Evolutionary conservation across 768 basidiomycete genomes (phyloP).

Genomic region (Lyophyllum semitale): DNA sequence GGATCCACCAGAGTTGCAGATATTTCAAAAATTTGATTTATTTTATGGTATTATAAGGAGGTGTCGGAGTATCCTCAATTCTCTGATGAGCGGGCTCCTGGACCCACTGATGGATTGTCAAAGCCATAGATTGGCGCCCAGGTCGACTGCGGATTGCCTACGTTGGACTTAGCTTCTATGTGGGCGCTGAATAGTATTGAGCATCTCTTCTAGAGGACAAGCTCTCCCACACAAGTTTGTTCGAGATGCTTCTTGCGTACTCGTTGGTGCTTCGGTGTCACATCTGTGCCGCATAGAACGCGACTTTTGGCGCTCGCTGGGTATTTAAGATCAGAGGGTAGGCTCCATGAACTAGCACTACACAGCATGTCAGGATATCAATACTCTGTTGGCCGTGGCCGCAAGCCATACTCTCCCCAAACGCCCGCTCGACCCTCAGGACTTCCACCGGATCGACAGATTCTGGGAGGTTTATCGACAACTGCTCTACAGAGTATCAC

Average conservation of each 20-base stretch:
- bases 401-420: background rate
- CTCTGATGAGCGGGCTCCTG: background rate
- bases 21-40: background rate
- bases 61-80: background rate
- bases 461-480: constrained; percentile 36
- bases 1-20: background rate
- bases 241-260: background rate
- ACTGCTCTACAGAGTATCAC: constrained; percentile 27
- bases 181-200: background rate
- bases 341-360: background rate
- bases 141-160: background rate
- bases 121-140: background rate
- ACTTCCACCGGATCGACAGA: constrained; percentile 34
- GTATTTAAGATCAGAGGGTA: background rate
- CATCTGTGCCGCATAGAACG: background rate
- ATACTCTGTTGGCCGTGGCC: background rate
- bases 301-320: background rate
- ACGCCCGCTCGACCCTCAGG: background rate
- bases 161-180: background rate
- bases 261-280: background rate
- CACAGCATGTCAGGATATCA: background rate
- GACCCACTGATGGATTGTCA: background rate
- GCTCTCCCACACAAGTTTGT: background rate
- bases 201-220: background rate
- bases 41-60: background rate